Conservation (phyloP, 2,329 filamentous ascomycete genomes). For the Hymenoscyphus fructigenus region DNA sequence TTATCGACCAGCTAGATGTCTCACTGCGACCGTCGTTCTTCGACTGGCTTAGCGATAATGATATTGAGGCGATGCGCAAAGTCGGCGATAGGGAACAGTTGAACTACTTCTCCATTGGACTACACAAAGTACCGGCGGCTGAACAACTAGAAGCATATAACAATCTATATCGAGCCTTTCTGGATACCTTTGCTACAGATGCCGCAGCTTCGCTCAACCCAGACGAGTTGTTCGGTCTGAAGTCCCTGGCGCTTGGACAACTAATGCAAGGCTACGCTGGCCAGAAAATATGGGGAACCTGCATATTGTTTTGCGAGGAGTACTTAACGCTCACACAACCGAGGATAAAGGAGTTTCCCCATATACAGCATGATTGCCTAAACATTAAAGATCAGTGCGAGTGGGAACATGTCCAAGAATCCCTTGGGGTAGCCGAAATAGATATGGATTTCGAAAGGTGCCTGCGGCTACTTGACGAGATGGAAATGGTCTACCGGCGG, state of each 20-base stretch:
- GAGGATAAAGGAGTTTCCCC: no score
- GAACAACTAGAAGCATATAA: neutral
- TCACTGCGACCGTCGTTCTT: neutral
- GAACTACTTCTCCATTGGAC: neutral
- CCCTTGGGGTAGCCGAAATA: no score
- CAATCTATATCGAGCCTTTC: neutral
- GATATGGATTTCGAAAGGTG: neutral
- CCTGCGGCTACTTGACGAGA: neutral
- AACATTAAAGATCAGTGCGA: no score
- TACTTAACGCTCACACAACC: no score
- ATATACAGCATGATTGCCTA: no score
- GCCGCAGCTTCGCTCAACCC: neutral
- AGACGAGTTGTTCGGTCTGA: neutral
- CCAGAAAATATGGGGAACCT: no score
- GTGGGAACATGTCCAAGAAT: no score
- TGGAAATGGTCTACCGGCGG: neutral
- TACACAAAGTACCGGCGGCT: neutral
- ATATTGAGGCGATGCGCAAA: neutral
- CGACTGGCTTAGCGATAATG: neutral
- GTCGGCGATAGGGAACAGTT: neutral
- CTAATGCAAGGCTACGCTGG: no score
- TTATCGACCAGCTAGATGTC: neutral
- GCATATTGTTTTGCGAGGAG: no score
- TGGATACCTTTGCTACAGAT: neutral
- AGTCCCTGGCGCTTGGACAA: no score